Percentiles rank a stretch among this genome's conserved stretches.
These are phyloP conservation scores for Melampsora americana DNA, from an alignment of 1,284 basidiomycete genomes.

Conservation along the genomic window DNA sequence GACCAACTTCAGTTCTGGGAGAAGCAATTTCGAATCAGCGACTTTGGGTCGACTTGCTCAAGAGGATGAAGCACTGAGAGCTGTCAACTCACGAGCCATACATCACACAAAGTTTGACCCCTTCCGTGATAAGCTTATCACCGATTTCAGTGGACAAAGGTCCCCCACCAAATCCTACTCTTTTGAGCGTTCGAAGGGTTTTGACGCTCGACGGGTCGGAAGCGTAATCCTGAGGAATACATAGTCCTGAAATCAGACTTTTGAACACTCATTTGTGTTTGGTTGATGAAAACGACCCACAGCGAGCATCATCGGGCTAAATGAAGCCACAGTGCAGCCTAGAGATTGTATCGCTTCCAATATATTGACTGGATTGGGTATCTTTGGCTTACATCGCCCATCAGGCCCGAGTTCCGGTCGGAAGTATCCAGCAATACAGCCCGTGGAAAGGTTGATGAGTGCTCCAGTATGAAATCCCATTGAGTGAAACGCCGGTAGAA, in stretches of 20 bases:
- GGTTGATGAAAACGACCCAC: background rate
- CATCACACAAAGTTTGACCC: background rate
- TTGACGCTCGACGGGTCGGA: background rate
- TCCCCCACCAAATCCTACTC: background rate
- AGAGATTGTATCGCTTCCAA: background rate
- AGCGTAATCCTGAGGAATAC: background rate
- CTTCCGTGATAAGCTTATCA: background rate
- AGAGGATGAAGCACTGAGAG: background rate
- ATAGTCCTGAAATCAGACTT: background rate
- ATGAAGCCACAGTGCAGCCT: no score
- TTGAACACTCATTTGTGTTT: background rate
- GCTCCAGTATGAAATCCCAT: background rate
- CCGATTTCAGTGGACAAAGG: background rate
- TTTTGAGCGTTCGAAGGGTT: background rate
- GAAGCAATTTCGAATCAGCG: no score
- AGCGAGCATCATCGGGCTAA: slow-evolving; percentile 3
- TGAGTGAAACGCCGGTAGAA: background rate
- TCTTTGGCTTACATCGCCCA: background rate
- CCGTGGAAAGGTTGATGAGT: background rate
- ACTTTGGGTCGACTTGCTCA: no score
- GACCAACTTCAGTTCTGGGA: slow-evolving; percentile 1
- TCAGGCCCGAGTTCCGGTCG: background rate
- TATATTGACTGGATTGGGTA: background rate
- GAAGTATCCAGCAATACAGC: background rate
- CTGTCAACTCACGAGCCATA: background rate